phyloP scores from a whole-genome alignment of 176 grass and related monocot genomes.

The Echinochloa phyllopogon region DNA sequence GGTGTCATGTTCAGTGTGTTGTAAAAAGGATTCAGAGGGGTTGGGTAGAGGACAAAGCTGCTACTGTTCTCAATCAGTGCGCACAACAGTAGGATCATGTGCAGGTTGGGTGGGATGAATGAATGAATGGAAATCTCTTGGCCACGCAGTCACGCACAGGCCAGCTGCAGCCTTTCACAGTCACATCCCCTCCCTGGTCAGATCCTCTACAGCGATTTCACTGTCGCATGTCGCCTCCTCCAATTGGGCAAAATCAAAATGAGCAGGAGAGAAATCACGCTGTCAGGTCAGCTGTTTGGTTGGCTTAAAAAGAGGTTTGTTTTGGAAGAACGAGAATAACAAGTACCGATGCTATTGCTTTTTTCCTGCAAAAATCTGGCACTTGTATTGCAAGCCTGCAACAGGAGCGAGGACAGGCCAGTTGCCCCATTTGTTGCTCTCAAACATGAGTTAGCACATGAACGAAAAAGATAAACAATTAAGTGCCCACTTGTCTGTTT shows the following conservation, averaged over 20 bases:
- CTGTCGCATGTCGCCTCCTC: conserved; percentile 15
- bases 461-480: background rate
- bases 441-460: background rate
- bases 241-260: conserved; percentile 21
- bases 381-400: background rate
- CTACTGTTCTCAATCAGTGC: conserved; percentile 38
- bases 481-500: background rate
- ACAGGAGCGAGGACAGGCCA: conserved; percentile 12
- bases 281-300: background rate
- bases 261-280: background rate
- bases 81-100: conserved; percentile 51
- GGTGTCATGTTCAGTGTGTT: conserved; percentile 8
- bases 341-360: conserved; percentile 15
- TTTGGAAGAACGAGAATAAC: conserved; percentile 1
- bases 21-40: conserved; percentile 3
- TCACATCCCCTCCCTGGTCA: conserved; percentile 15
- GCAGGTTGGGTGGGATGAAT: background rate
- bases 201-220: conserved; percentile 27
- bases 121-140: conserved; percentile 12
- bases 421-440: conserved; percentile 8
- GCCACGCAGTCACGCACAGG: conserved; percentile 4
- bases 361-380: conserved; percentile 18
- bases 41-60: conserved; percentile 25
- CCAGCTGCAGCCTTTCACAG: conserved; percentile 31
- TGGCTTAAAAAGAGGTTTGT: conserved; percentile 19